phyloP scores from a whole-genome alignment of 163 green algal species.

The Picocystis sp. region DNA sequence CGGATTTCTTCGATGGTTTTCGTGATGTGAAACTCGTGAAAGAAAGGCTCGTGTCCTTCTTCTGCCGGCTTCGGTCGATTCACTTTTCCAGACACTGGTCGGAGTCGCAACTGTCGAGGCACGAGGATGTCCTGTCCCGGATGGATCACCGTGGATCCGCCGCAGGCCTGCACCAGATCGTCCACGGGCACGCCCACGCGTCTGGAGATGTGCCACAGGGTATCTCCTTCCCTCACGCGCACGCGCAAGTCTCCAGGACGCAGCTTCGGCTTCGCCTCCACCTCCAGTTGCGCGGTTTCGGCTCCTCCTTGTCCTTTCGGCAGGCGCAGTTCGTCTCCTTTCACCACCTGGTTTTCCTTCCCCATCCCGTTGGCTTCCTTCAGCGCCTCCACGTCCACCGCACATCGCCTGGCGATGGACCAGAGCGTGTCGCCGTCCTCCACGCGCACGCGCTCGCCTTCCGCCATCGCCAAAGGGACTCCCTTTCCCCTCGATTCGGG shows the following conservation, averaged over 20 bases:
- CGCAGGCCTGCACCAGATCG: background rate
- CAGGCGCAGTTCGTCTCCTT: background rate
- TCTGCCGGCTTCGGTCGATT: background rate
- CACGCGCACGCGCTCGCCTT: no score
- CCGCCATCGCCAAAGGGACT: no score
- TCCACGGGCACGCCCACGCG: background rate
- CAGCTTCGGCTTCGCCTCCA: no score
- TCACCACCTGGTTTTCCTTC: background rate
- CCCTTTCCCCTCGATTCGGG: no score
- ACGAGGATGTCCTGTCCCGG: background rate
- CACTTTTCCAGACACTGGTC: background rate
- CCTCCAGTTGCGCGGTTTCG: no score
- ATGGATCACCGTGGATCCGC: background rate
- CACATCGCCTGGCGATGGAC: background rate
- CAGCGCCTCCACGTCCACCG: background rate
- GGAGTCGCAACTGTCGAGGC: background rate
- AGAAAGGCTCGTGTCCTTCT: background rate
- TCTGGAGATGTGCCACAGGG: background rate
- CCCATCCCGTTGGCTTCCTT: background rate
- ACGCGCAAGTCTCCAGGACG: background rate
- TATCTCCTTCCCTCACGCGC: slow-evolving; percentile 1
- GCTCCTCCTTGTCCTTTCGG: background rate
- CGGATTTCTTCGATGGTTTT: background rate
- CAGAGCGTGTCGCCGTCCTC: background rate
- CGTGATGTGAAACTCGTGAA: background rate